Base-by-base conservation (phyloP, 2,329 filamentous ascomycete genomes). In the Massarina eburnea region DNA sequence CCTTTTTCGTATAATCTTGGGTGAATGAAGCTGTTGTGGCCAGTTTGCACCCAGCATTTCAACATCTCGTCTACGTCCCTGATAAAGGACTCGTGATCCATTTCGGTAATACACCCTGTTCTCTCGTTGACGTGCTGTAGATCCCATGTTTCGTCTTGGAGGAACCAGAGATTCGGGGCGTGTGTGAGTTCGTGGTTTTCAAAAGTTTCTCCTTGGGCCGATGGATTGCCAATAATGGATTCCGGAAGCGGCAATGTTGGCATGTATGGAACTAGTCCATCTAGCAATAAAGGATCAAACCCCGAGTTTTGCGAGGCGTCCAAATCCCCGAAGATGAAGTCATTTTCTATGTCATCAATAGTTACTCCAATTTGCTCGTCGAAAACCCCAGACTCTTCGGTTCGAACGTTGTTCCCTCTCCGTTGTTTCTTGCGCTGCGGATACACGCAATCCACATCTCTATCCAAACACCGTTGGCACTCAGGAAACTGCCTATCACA, bases 391-490 rank as follows among this genome's bases (percentile, higher is more conserved):
- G 8, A 6, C n/a, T 21, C 19, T 8, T 8, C 10, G 19, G 21
- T 26, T n/a, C n/a, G n/a, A n/a, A n/a, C 21, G n/a, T 6, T 3
- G 21, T 39, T 14, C 10, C 19, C 29, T 36, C 40, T 34, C n/a
- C 40, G 40, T 14, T 17, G 21, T 19, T 30, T 21, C 21, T 43
- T 43, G 12, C 26, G 40, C 15, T 9, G 6, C 30, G 40, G 40
- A 18, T 43, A 43, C 7, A n/a, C 32, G 30, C 40, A 43, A 17
- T 43, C 40, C 12, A 43, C 8, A 29, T 43, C 29, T 36, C 40
- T 20, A 34, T 43, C 36, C 22, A 39, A 24, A n/a, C 36, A 39
- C 12, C 36, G 5, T 18, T 39, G 36, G 21, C 36, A 39, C 17
- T 39, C 36, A 15, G 8, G 8, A 5, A 8, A 4, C 15, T 26